Conservation (phyloP, 176 grass and related monocot genomes). For the Zea luxurians region DNA sequence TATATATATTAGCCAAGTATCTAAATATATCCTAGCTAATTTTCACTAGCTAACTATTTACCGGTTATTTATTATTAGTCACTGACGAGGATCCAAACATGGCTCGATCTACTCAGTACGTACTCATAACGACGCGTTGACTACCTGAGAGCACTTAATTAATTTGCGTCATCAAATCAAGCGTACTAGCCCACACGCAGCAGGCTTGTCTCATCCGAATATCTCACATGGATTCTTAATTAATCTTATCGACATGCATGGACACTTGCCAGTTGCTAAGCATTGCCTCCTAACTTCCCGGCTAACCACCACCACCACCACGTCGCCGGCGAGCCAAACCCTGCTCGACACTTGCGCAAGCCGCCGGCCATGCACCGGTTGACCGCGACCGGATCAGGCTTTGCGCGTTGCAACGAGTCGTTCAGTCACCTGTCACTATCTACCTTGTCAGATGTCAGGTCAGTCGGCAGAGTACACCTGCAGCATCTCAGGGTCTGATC, state of each 20-base stretch:
- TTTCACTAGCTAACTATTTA: no score
- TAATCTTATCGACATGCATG: neutral
- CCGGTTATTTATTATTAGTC: no score
- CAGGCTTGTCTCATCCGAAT: neutral
- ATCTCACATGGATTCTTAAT: neutral
- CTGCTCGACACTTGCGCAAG: slow-evolving; percentile 19
- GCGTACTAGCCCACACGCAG: neutral
- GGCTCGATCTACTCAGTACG: no score
- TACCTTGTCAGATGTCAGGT: neutral
- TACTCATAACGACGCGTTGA: neutral
- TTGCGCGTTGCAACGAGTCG: neutral
- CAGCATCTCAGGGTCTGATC: neutral
- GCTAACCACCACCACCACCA: neutral
- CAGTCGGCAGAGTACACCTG: neutral
- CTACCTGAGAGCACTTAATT: neutral
- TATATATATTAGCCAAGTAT: no score
- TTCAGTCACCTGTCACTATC: neutral
- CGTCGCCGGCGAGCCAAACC: slow-evolving; percentile 32
- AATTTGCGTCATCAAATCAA: neutral
- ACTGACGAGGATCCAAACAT: no score
- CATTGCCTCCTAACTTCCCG: slow-evolving; percentile 1
- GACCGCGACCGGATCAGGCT: neutral
- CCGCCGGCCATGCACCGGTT: neutral
- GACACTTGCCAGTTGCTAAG: neutral
- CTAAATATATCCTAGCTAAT: no score